Percentiles rank a stretch among this genome's conserved stretches.
phyloP scores from a whole-genome alignment of 2,329 filamentous ascomycete genomes.

The Neonectria coccinea region DNA sequence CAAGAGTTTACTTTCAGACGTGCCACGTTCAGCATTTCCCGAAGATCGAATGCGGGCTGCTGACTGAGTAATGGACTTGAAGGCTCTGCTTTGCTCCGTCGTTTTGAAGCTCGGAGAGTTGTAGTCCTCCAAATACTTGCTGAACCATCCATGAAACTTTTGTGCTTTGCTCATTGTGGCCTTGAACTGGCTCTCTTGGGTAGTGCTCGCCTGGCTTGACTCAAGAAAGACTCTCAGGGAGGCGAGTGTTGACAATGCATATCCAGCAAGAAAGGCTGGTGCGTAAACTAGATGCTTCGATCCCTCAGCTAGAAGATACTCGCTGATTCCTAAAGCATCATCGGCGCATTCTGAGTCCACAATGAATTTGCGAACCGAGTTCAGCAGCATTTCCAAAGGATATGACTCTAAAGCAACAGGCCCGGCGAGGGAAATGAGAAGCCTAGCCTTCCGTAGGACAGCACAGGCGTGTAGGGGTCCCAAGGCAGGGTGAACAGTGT shows the following conservation, averaged over 20 bases:
- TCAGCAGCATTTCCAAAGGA: slow-evolving; percentile 89
- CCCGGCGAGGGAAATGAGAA: slow-evolving; percentile 84
- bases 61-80: slow-evolving; percentile 74
- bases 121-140: slow-evolving; percentile 74
- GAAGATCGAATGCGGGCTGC: slow-evolving; percentile 75
- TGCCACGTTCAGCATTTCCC: slow-evolving; percentile 76
- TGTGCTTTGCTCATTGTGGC: slow-evolving; percentile 81
- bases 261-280: slow-evolving; percentile 84
- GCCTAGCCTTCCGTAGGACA: slow-evolving; percentile 85
- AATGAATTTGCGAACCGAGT: slow-evolving; percentile 81
- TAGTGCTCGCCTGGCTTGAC: slow-evolving; percentile 81
- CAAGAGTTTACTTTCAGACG: slow-evolving; percentile 82
- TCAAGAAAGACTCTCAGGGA: slow-evolving; percentile 82
- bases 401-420: slow-evolving; percentile 80
- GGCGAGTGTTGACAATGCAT: slow-evolving; percentile 81
- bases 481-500: slow-evolving; percentile 83
- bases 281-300: slow-evolving; percentile 70
- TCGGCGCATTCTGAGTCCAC: slow-evolving; percentile 89
- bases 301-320: slow-evolving; percentile 83
- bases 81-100: slow-evolving; percentile 65
- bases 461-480: slow-evolving; percentile 90
- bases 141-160: slow-evolving; percentile 83
- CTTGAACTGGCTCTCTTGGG: slow-evolving; percentile 85
- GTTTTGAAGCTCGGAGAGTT: slow-evolving; percentile 64
- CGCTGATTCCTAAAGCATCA: slow-evolving; percentile 86